These are phyloP conservation scores for Peronospora tabacina DNA, from an alignment of 352 stramenopile species.

Conservation along the genomic window DNA sequence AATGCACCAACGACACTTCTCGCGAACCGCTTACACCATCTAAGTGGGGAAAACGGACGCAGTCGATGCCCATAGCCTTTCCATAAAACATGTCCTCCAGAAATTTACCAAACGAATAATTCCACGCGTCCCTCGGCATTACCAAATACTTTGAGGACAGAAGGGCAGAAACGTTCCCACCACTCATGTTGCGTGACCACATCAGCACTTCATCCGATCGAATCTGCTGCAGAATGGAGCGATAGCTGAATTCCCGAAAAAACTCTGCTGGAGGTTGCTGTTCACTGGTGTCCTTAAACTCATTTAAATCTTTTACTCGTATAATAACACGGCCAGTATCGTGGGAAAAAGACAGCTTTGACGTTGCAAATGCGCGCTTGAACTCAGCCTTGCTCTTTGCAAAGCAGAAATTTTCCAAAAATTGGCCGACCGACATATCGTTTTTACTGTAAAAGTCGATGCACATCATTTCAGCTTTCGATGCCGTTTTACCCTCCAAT, in stretches of 20 bases:
- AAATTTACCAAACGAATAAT: constrained; percentile 86
- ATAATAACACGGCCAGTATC: constrained; percentile 69
- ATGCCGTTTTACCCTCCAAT: constrained; percentile 63
- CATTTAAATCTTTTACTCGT: constrained; percentile 58
- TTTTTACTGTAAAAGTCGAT: constrained; percentile 84
- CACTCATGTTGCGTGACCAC: constrained; percentile 45
- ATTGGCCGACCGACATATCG: constrained; percentile 79
- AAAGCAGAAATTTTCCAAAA: constrained; percentile 78
- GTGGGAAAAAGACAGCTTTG: constrained; percentile 78
- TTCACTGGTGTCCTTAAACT: constrained; percentile 58
- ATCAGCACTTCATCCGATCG: constrained; percentile 58
- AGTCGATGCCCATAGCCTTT: constrained; percentile 67
- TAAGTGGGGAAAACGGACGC: constrained; percentile 58
- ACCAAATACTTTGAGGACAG: constrained; percentile 52
- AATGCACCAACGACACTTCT: constrained; percentile 62
- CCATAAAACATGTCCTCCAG: constrained; percentile 82
- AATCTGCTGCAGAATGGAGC: constrained; percentile 47
- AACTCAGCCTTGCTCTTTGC: constrained; percentile 57
- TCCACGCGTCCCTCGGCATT: constrained; percentile 62
- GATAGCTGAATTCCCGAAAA: constrained; percentile 55
- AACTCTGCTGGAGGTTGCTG: constrained; percentile 45
- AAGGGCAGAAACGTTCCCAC: constrained; percentile 7
- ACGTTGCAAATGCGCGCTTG: constrained; percentile 68
- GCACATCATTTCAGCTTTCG: constrained; percentile 83
- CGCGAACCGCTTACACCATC: constrained; percentile 44